phyloP scores from a whole-genome alignment of 768 basidiomycete genomes.

The Clavaria fumosa region DNA sequence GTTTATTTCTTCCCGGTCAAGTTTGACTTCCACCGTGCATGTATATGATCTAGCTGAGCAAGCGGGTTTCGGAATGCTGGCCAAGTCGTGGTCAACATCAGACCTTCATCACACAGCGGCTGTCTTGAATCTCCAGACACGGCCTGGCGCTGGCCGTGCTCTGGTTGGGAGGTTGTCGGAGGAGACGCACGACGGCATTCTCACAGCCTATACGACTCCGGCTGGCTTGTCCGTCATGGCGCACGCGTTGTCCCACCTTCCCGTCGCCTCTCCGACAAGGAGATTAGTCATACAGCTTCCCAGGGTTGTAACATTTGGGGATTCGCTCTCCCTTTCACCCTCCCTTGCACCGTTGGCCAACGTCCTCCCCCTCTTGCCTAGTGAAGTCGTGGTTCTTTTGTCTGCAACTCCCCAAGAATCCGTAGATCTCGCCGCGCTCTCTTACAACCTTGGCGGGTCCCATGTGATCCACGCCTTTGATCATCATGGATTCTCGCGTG shows the following conservation, averaged over 20 bases:
- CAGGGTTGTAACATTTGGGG: constrained; percentile 47
- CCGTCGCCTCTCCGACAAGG: constrained; percentile 41
- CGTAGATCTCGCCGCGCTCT: constrained; percentile 55
- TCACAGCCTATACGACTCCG: constrained; percentile 75
- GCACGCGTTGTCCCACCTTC: constrained; percentile 59
- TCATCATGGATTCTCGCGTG: constrained; percentile 65
- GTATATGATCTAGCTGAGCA: constrained; percentile 76
- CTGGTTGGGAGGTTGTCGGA: constrained; percentile 69
- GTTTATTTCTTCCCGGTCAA: constrained; percentile 41
- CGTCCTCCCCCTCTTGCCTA: constrained; percentile 42
- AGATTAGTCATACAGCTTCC: constrained; percentile 79
- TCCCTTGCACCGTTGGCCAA: constrained; percentile 55
- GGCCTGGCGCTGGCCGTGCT: constrained; percentile 70
- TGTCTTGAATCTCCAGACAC: constrained; percentile 61
- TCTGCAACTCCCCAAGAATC: constrained; percentile 78
- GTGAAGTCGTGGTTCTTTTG: constrained; percentile 55
- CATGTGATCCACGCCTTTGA: constrained; percentile 89
- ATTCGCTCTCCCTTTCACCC: constrained; percentile 58
- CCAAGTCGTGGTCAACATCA: constrained; percentile 45
- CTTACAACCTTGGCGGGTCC: constrained; percentile 49
- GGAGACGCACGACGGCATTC: constrained; percentile 46
- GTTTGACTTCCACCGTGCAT: constrained; percentile 52
- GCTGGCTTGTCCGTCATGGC: constrained; percentile 75
- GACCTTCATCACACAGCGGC: constrained; percentile 29
- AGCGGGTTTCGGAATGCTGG: constrained; percentile 62